Evolutionary conservation across 2,329 filamentous ascomycete genomes (phyloP).

Genomic region (Chrysoporthe austroafricana): DNA sequence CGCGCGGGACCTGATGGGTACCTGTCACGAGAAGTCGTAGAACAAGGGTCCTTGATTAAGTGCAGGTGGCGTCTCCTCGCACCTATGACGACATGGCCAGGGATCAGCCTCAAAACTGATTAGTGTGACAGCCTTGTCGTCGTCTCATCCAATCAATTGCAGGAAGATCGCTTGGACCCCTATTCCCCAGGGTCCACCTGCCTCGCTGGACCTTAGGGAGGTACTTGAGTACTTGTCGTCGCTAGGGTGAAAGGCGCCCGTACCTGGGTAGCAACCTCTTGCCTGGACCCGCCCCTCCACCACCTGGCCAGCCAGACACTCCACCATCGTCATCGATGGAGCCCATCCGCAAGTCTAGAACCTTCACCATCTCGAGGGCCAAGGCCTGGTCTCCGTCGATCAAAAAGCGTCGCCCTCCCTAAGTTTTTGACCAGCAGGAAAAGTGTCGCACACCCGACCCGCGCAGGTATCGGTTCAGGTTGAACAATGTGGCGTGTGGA

Average conservation of each 20-base stretch:
- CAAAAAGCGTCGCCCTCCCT: background rate
- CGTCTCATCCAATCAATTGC: slow-evolving; percentile 8
- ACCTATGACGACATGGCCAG: slow-evolving; percentile 26
- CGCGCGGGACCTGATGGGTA: slow-evolving; percentile 4
- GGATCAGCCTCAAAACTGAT: slow-evolving; percentile 19
- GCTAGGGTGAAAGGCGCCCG: slow-evolving; percentile 3
- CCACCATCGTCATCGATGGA: slow-evolving; percentile 28
- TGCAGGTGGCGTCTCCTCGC: slow-evolving; percentile 1
- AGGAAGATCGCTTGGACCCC: slow-evolving; percentile 13
- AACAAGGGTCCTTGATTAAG: slow-evolving; percentile 6
- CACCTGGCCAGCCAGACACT: background rate
- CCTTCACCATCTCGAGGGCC: slow-evolving; percentile 1
- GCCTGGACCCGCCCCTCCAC: background rate
- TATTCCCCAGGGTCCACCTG: slow-evolving; percentile 21
- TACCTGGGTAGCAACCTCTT: slow-evolving; percentile 1
- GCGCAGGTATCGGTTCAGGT: background rate
- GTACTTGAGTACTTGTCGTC: background rate
- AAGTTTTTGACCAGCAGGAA: background rate
- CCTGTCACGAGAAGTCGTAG: slow-evolving; percentile 3
- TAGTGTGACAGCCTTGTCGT: slow-evolving; percentile 19
- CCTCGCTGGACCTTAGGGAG: slow-evolving; percentile 7
- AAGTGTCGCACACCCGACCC: background rate
- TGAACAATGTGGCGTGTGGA: background rate
- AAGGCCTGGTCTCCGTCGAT: background rate
- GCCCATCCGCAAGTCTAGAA: slow-evolving; percentile 25